Evolutionary conservation across 768 basidiomycete genomes (phyloP).

Genomic region (Cystofilobasidium capitatum): DNA sequence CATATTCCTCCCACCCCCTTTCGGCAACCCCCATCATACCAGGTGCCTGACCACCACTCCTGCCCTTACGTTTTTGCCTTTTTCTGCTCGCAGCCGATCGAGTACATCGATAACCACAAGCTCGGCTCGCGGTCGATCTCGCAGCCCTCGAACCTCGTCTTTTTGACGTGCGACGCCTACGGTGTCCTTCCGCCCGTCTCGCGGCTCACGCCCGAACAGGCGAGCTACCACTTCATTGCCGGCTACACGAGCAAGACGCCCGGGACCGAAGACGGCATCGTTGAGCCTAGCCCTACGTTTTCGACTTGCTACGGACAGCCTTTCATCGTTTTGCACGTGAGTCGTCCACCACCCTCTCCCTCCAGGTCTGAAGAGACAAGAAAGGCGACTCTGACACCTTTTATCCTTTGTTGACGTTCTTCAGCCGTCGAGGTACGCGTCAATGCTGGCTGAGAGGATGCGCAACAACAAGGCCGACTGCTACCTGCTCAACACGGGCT

Average conservation of each 20-base stretch:
- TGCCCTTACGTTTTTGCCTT: background rate
- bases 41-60: too few relatives aligned
- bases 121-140: slow-evolving; percentile 15
- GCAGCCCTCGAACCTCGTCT: slow-evolving; percentile 38
- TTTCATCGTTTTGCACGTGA: slow-evolving; percentile 86
- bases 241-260: slow-evolving; percentile 90
- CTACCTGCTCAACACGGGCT: slow-evolving; percentile 96
- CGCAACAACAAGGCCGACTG: slow-evolving; percentile 75
- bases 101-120: slow-evolving; percentile 16
- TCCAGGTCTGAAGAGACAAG: too few relatives aligned
- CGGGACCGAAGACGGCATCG: slow-evolving; percentile 95
- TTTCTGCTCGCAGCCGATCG: background rate
- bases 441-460: slow-evolving; percentile 96
- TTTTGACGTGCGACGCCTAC: slow-evolving; percentile 93
- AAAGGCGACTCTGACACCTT: background rate
- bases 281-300: slow-evolving; percentile 98
- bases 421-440: slow-evolving; percentile 82
- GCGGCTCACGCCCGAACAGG: slow-evolving; percentile 84
- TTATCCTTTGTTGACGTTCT: slow-evolving; percentile 40
- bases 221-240: slow-evolving; percentile 93
- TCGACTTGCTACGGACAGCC: slow-evolving; percentile 98
- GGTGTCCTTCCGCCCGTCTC: slow-evolving; percentile 95
- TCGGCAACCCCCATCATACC: too few relatives aligned
- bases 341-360: background rate
- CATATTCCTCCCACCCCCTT: background rate